Evolutionary conservation across 2,329 filamentous ascomycete genomes (phyloP).

Genomic region (Neospermospora avenae): DNA sequence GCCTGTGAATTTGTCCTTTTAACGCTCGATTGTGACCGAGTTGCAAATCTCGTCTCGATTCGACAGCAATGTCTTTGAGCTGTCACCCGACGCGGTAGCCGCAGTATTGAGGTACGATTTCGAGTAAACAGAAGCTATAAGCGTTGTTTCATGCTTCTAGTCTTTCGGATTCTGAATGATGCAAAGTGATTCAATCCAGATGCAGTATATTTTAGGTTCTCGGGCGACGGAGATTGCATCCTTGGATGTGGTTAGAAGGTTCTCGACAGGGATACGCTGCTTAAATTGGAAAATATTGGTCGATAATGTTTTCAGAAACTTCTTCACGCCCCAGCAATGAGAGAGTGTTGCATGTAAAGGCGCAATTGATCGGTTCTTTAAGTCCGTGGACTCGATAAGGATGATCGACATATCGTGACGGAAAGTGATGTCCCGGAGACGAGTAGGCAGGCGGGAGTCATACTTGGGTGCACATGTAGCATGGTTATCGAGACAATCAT

Average conservation of each 20-base stretch:
- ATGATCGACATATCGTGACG: background rate
- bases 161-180: background rate
- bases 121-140: background rate
- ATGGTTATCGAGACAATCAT: background rate
- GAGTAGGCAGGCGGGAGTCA: background rate
- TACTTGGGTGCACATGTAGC: background rate
- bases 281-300: background rate
- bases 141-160: background rate
- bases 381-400: background rate
- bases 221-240: background rate
- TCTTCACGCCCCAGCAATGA: background rate
- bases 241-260: too few species aligned
- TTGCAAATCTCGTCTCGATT: background rate
- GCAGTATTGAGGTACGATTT: background rate
- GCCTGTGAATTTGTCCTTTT: background rate
- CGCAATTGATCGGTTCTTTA: background rate
- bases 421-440: background rate
- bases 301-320: background rate
- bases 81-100: background rate
- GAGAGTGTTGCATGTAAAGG: background rate
- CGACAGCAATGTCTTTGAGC: background rate
- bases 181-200: background rate
- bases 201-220: background rate
- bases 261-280: background rate
- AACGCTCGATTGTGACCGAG: background rate